A percentile compares a stretch with the other conserved stretches of the same genome.
These are phyloP conservation scores for Alternaria brassicae DNA, from an alignment of 2,329 filamentous ascomycete species.

Conservation along the genomic window DNA sequence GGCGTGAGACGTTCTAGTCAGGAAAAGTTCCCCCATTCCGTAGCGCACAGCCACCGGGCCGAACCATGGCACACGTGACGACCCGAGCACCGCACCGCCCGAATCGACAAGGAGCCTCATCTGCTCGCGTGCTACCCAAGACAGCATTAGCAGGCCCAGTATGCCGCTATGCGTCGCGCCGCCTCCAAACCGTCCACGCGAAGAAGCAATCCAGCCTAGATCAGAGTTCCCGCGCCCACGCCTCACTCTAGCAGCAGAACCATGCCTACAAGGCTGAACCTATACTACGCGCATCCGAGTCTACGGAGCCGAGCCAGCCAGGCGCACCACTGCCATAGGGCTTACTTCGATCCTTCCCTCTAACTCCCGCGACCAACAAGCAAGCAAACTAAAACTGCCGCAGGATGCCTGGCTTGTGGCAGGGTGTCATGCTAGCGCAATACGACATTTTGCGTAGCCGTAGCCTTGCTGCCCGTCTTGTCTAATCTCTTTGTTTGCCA, in stretches of 20 bases:
- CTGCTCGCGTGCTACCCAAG: slow-evolving; percentile 9
- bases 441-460: slow-evolving; percentile 19
- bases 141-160: slow-evolving; percentile 9
- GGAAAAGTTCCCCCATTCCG: slow-evolving; percentile 25
- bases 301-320: slow-evolving; percentile 22
- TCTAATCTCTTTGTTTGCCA: slow-evolving; percentile 16
- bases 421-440: slow-evolving; percentile 30
- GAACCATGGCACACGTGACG: slow-evolving; percentile 22
- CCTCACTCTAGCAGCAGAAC: slow-evolving; percentile 14
- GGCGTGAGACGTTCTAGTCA: slow-evolving; percentile 11
- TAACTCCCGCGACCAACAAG: slow-evolving; percentile 9
- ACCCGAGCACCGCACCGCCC: slow-evolving; percentile 8
- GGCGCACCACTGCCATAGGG: slow-evolving; percentile 15
- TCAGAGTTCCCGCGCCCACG: slow-evolving; percentile 21
- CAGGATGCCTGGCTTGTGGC: slow-evolving; percentile 5
- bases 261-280: slow-evolving; percentile 23
- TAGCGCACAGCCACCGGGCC: slow-evolving; percentile 18
- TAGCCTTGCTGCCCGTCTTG: neutral
- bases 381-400: slow-evolving; percentile 11
- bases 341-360: slow-evolving; percentile 11
- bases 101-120: slow-evolving; percentile 9
- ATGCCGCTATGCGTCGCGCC: slow-evolving; percentile 23
- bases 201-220: slow-evolving; percentile 36
- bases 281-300: slow-evolving; percentile 18
- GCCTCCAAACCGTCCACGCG: slow-evolving; percentile 12